phyloP scores from a whole-genome alignment of 1,284 basidiomycete species.

The Thelephora terrestris region DNA sequence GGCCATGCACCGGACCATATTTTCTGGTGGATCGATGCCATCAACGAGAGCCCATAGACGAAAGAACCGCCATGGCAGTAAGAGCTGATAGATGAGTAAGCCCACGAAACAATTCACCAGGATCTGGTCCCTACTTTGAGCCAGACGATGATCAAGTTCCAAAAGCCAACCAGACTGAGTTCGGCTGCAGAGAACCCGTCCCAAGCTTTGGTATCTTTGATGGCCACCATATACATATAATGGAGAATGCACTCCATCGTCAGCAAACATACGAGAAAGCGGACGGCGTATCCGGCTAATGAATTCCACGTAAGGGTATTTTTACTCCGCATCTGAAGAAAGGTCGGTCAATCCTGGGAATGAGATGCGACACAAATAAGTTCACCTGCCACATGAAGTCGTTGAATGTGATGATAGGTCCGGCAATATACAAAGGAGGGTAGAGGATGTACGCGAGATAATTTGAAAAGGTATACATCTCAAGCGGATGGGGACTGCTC shows the following conservation, averaged over 20 bases:
- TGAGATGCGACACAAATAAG: not conserved
- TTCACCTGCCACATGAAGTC: conserved; percentile 86
- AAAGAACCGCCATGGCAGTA: conserved; percentile 97
- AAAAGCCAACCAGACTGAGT: conserved; percentile 91
- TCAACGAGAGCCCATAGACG: conserved; percentile 89
- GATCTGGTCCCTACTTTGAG: conserved; percentile 59
- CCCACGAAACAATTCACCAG: not conserved
- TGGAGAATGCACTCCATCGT: conserved; percentile 92
- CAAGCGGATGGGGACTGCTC: conserved; percentile 31
- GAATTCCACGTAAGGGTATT: conserved; percentile 11
- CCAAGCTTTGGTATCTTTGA: conserved; percentile 84
- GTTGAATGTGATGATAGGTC: conserved; percentile 95
- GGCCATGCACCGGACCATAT: conserved; percentile 98
- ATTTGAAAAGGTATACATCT: conserved; percentile 45
- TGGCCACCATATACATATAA: conserved; percentile 94
- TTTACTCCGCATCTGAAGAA: conserved; percentile 45
- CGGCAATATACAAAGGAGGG: conserved; percentile 91
- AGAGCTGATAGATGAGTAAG: conserved; percentile 42
- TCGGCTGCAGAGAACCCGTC: conserved; percentile 66
- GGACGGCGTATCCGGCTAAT: conserved; percentile 46
- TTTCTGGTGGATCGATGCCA: conserved; percentile 92
- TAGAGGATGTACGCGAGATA: conserved; percentile 79
- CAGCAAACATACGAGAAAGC: conserved; percentile 66
- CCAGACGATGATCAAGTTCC: conserved; percentile 97
- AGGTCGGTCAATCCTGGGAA: not conserved